Evolutionary conservation across 2,329 filamentous ascomycete genomes (phyloP), one percentile per base, ranked within the genome.

Genomic region (Didymella pomorum): DNA sequence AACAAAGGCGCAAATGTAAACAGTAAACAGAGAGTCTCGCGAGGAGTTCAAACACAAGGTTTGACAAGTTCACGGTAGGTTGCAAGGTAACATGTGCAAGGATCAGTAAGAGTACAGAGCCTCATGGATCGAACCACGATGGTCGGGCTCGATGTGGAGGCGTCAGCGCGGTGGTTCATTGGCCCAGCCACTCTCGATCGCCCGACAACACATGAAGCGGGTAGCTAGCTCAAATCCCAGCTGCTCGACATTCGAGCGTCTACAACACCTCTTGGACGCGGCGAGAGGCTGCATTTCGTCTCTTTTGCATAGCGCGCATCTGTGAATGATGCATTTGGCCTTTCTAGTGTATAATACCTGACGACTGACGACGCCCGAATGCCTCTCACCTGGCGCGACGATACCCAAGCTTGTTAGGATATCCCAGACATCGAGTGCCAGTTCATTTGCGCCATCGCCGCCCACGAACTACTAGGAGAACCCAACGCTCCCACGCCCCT

Each of bases 291-390:
- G 54, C 35, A 18, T 42, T 29, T 42, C 12, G 35, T 39, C 35
- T 39, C 18, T 37, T 20, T 39, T 39, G 35, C 35, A 39, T 39
- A 39, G 35, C 35, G 35, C 35, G 35, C 11, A 42, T 52, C 47
- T 51, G 42, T 69, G 63, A 69, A 56, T 10, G 16, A 45, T 56
- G 53, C 46, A 39, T 29, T 9, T 37, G 23, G 37, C 35, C 8
- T n/a, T 6, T 35, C 10, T 31, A 31, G n/a, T 45, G 42, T 56
- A 46, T 39, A 70, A 52, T 64, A 60, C 60, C 62, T 70, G 61
- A 71, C 65, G 68, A 71, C 55, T 61, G 68, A 73, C 65, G 68
- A 66, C 61, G 60, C 67, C 60, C 68, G 69, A 48, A 48, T 52
- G 55, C 65, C 65, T 68, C 63, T 62, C 53, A 60, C 62, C 60